phyloP scores from a whole-genome alignment of 2,329 filamentous ascomycete species.

The Alternaria burnsii region DNA sequence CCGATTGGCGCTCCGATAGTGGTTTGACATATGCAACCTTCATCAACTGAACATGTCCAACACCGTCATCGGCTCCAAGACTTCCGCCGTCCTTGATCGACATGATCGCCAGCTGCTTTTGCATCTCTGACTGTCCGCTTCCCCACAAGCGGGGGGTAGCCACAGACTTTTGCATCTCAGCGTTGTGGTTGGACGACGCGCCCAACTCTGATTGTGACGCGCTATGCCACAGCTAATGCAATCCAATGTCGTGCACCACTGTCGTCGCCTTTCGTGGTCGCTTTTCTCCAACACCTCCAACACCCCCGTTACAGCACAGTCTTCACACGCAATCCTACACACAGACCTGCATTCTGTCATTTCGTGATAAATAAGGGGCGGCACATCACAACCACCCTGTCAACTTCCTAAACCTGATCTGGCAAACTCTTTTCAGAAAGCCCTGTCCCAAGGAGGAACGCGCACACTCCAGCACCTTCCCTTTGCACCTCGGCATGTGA shows the following conservation, averaged over 20 bases:
- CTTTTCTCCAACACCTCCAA: neutral
- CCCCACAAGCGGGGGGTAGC: neutral
- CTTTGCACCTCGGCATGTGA: neutral
- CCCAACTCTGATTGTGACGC: neutral
- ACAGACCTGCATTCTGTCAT: neutral
- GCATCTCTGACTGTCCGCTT: neutral
- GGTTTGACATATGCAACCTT: neutral
- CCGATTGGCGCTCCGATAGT: neutral
- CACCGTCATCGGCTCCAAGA: neutral
- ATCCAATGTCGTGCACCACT: neutral
- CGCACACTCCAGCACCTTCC: neutral
- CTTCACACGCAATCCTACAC: neutral
- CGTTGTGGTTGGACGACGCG: neutral
- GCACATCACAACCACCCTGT: neutral
- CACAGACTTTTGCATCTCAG: neutral
- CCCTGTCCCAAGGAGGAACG: neutral
- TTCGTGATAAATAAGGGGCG: neutral
- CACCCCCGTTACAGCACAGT: neutral
- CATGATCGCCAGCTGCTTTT: conserved; percentile 3
- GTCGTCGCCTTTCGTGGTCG: neutral
- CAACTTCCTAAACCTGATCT: neutral
- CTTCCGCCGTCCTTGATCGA: neutral
- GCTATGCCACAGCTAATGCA: conserved; percentile 1
- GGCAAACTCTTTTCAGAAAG: neutral
- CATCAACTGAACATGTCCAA: neutral